These are phyloP conservation scores for Fusarium tjaetaba DNA, from an alignment of 2,329 filamentous ascomycete genomes.

Conservation along the genomic window DNA sequence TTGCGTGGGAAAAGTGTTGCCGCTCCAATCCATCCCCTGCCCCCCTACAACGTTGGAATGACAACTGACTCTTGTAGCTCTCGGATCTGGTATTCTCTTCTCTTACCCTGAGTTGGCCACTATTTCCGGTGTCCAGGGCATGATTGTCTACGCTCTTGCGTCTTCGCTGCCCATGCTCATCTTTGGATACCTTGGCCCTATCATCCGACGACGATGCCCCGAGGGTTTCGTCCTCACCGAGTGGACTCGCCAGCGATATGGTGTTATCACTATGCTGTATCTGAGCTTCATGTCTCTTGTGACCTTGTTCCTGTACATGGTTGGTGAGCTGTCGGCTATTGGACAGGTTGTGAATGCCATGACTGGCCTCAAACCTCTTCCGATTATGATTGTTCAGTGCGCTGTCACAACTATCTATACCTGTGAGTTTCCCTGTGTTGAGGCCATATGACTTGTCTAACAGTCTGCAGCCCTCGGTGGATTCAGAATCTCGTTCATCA, in stretches of 20 bases:
- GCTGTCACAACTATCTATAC: slow-evolving; percentile 85
- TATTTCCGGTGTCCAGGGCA: slow-evolving; percentile 80
- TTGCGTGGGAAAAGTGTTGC: slow-evolving; percentile 98
- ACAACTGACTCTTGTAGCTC: slow-evolving; percentile 68
- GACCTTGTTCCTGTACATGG: slow-evolving; percentile 88
- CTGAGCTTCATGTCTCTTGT: slow-evolving; percentile 81
- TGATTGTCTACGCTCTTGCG: slow-evolving; percentile 79
- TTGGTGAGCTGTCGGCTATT: slow-evolving; percentile 82
- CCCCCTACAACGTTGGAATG: slow-evolving; percentile 23
- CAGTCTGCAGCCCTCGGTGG: slow-evolving; percentile 73
- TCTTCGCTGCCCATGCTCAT: slow-evolving; percentile 77
- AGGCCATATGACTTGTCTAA: not conserved
- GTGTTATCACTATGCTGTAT: slow-evolving; percentile 73
- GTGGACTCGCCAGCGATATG: slow-evolving; percentile 84
- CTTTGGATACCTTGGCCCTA: slow-evolving; percentile 78
- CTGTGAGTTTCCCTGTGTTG: slow-evolving; percentile 58
- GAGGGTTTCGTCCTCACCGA: slow-evolving; percentile 87
- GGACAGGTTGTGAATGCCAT: slow-evolving; percentile 80
- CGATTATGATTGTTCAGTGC: slow-evolving; percentile 81
- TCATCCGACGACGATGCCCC: slow-evolving; percentile 82
- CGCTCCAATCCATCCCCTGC: slow-evolving; percentile 66
- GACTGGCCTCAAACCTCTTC: slow-evolving; percentile 78
- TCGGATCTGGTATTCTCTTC: slow-evolving; percentile 86
- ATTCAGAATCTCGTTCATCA: slow-evolving; percentile 85
- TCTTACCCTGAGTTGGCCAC: slow-evolving; percentile 84